Evolutionary conservation across 805 yeast species (phyloP).

Genomic region (Kuraishia hungarica): DNA sequence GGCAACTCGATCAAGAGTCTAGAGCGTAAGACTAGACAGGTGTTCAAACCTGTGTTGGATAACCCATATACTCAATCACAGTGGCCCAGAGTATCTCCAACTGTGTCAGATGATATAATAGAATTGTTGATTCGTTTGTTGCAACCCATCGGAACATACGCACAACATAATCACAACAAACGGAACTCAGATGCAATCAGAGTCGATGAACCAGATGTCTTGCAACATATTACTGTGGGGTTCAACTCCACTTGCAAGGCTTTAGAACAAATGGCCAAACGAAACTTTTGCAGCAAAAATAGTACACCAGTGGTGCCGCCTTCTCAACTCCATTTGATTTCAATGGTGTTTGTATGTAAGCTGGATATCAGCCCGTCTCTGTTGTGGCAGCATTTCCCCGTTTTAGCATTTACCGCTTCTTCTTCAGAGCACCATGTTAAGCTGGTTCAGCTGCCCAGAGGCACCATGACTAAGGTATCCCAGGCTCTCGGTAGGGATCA

Average conservation of each 20-base stretch:
- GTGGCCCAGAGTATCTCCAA: constrained; percentile 33
- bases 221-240: constrained; percentile 28
- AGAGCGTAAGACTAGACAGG: constrained; percentile 43
- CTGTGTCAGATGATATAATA: constrained; percentile 19
- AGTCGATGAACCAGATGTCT: constrained; percentile 18
- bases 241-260: constrained; percentile 46
- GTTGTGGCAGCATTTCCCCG: constrained; percentile 50
- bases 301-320: not conserved
- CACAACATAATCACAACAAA: constrained; percentile 5
- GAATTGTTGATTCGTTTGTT: constrained; percentile 19
- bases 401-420: constrained; percentile 39
- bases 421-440: constrained; percentile 30
- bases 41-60: constrained; percentile 56
- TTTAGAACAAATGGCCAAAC: constrained; percentile 33
- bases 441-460: constrained; percentile 52
- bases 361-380: constrained; percentile 43
- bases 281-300: constrained; percentile 4
- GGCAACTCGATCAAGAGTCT: constrained; percentile 33
- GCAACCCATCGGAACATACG: constrained; percentile 17
- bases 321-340: constrained; percentile 7
- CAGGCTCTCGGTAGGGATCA: constrained; percentile 19
- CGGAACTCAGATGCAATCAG: not conserved
- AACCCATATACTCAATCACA: constrained; percentile 46
- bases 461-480: constrained; percentile 23
- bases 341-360: constrained; percentile 52